Evolutionary conservation across 768 basidiomycete genomes (phyloP), one percentile per base, ranked within the genome.

Genomic region (Albatrellus ellisii): DNA sequence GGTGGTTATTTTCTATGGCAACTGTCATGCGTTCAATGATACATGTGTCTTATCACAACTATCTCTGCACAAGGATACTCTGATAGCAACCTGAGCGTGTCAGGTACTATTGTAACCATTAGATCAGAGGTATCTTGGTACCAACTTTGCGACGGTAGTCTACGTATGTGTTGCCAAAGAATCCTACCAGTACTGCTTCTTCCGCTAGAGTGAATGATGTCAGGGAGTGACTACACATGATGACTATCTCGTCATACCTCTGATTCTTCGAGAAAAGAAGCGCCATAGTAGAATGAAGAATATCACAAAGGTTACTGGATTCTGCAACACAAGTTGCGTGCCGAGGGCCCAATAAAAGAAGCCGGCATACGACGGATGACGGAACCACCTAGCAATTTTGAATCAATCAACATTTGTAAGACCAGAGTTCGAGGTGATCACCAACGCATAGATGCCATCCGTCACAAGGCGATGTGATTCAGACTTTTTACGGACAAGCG

Each of bases 331-430:
- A 27, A 98, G 62, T 57, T 99, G 95, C 0, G 90, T 95, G 2
- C 92, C 90, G 21, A 99, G 54, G 0, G 90, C 91, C 95, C 95
- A 98, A 59, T 94, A 98, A 60, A 86, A 94, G 66, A 97, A 99
- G 2, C 92, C 95, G 1, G 87, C 75, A 52, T 99, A 99, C 0
- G 94, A 95, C 9, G 95, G 95, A 61, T 99, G 95, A 11, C 95
- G 77, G 46, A 79, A 81, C 75, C 75, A 84, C 6, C 87, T 89
- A 51, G 32, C 42, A 20, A 26, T 14, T 22, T 31, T 36, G 10
- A 56, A 26, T 32, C 32, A 22, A 17, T 36, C 28, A 6, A 12
- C 7, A 6, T 36, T 20, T 18, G 6, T 11, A 36, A n/a, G 36
- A 18, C 21, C 36, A 25, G 29, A 21, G 39, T n/a, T 20, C 10